Evolutionary conservation across 2,329 filamentous ascomycete species (phyloP).

Genomic region (Pseudohalonectria lignicola): DNA sequence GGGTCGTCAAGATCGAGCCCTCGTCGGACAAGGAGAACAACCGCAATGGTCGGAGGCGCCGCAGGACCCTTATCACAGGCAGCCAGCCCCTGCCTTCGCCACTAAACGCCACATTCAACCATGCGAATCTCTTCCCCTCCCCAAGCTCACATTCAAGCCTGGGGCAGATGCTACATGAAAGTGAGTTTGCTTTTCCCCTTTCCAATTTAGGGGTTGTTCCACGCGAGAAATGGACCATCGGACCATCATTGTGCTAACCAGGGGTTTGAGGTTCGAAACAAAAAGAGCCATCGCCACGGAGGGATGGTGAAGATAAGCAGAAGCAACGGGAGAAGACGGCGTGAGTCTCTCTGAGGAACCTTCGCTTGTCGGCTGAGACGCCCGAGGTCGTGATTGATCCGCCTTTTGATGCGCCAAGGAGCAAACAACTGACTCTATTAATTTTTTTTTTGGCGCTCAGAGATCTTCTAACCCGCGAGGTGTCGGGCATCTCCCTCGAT

Average conservation of each 20-base stretch:
- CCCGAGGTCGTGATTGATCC: too few species aligned
- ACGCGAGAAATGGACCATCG: too few species aligned
- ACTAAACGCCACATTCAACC: slow-evolving; percentile 82
- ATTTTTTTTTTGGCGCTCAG: slow-evolving; percentile 29
- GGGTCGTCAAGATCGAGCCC: slow-evolving; percentile 75
- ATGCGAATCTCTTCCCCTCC: slow-evolving; percentile 57
- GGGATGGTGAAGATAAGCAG: slow-evolving; percentile 47
- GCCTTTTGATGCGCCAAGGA: too few species aligned
- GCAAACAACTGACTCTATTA: background rate
- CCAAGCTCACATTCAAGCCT: slow-evolving; percentile 63
- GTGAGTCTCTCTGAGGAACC: slow-evolving; percentile 61
- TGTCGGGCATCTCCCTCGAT: slow-evolving; percentile 89
- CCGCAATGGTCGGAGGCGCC: slow-evolving; percentile 77
- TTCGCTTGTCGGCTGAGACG: too few species aligned
- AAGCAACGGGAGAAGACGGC: slow-evolving; percentile 87
- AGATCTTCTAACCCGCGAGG: slow-evolving; percentile 82
- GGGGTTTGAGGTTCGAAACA: slow-evolving; percentile 3
- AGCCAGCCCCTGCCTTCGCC: slow-evolving; percentile 94
- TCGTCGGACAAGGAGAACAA: slow-evolving; percentile 70
- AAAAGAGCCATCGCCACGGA: slow-evolving; percentile 16
- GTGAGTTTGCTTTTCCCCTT: slow-evolving; percentile 31
- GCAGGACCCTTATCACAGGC: slow-evolving; percentile 90
- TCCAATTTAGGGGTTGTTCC: too few species aligned
- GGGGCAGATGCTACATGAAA: slow-evolving; percentile 73
- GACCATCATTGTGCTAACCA: background rate